Conservation (phyloP, 371 early-diverging fungal species). For the Mortierella sp. region DNA sequence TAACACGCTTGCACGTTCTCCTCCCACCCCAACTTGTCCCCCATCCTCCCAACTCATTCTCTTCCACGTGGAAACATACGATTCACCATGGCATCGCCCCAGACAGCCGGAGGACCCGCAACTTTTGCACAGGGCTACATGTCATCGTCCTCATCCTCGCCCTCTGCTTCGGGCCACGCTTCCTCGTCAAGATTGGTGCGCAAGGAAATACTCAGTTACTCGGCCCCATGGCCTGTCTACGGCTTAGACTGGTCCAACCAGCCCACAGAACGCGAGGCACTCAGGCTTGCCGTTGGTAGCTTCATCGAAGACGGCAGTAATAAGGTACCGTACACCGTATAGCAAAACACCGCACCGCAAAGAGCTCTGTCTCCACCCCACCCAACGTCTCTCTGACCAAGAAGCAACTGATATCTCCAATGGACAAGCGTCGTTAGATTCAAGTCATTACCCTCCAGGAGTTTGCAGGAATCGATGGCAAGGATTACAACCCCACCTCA, state of each 20-base stretch:
- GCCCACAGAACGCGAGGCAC: constrained; percentile 69
- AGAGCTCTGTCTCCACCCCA: no score
- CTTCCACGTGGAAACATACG: neutral
- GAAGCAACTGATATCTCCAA: no score
- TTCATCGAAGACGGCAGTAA: constrained; percentile 86
- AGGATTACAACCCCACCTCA: constrained; percentile 48
- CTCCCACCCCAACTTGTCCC: neutral
- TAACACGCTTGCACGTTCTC: no score
- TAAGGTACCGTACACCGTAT: constrained; percentile 62
- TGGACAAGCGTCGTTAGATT: constrained; percentile 52
- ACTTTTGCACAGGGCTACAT: constrained; percentile 49
- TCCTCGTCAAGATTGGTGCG: constrained; percentile 43
- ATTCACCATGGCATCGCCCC: constrained; percentile 29
- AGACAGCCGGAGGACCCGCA: constrained; percentile 11
- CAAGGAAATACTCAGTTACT: constrained; percentile 86
- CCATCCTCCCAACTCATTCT: constrained; percentile 2
- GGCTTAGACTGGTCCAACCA: constrained; percentile 88
- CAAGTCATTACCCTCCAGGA: constrained; percentile 73
- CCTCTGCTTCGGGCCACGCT: constrained; percentile 9
- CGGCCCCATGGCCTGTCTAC: constrained; percentile 88
- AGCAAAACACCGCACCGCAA: neutral
- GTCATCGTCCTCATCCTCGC: constrained; percentile 24
- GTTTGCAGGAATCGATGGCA: constrained; percentile 50
- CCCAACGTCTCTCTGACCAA: no score
- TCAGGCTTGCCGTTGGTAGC: constrained; percentile 86